Percentiles rank a stretch among this genome's conserved stretches.
phyloP scores from a whole-genome alignment of 2,329 filamentous ascomycete species.

The Calonectria naviculata region DNA sequence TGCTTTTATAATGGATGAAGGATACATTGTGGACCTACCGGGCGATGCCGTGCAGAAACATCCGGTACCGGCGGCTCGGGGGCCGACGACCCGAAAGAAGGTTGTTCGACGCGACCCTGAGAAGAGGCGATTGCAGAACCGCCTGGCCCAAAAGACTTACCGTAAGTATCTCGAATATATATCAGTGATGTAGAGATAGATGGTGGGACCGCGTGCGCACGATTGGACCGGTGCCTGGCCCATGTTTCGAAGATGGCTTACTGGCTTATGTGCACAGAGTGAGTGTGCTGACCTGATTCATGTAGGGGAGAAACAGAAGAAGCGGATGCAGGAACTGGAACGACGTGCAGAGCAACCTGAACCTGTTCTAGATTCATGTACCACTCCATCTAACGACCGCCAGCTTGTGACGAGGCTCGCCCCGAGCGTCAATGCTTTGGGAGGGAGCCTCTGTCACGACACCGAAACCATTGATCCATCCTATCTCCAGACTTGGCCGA shows the following conservation, averaged over 20 bases:
- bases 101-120: constrained; percentile 36
- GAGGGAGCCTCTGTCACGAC: background rate
- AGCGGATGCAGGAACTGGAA: constrained; percentile 40
- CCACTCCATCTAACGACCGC: background rate
- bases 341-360: constrained; percentile 28
- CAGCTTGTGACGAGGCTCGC: background rate
- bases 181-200: background rate
- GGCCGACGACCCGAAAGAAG: constrained; percentile 19
- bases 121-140: constrained; percentile 42
- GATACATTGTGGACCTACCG: background rate
- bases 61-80: background rate
- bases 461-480: constrained; percentile 31
- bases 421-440: background rate
- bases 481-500: constrained; percentile 20
- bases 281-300: constrained; percentile 38
- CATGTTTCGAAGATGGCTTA: background rate
- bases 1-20: constrained; percentile 24
- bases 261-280: background rate
- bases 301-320: constrained; percentile 43
- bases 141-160: constrained; percentile 62
- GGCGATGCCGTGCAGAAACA: background rate
- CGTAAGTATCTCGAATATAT: constrained; percentile 47
- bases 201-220: background rate
- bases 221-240: background rate
- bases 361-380: background rate